phyloP scores from a whole-genome alignment of 768 basidiomycete genomes.

The Pleurotus eryngii region DNA sequence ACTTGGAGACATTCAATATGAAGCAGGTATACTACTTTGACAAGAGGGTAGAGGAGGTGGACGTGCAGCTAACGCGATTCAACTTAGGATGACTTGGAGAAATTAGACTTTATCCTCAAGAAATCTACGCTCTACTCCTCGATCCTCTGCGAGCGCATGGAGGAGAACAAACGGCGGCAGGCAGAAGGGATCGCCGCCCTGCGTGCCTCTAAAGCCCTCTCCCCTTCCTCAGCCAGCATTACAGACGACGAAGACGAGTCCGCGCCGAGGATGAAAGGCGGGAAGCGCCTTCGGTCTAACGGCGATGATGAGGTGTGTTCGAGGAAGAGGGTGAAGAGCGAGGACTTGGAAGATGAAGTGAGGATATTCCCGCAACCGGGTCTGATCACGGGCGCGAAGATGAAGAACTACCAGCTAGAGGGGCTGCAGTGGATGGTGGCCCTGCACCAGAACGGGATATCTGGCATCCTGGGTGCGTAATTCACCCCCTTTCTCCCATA shows the following conservation, averaged over 20 bases:
- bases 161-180: conserved; percentile 44
- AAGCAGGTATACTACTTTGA: neutral
- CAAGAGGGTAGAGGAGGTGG: neutral
- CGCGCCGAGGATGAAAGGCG: conserved; percentile 9
- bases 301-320: conserved; percentile 13
- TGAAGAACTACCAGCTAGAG: conserved; percentile 91
- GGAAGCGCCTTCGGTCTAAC: conserved; percentile 19
- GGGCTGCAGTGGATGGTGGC: conserved; percentile 96
- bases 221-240: neutral
- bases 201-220: conserved; percentile 10
- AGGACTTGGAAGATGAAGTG: conserved; percentile 22
- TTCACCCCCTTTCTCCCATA: neutral
- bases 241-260: neutral
- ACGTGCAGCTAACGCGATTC: neutral
- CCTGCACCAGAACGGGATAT: conserved; percentile 80
- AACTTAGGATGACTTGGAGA: neutral
- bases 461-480: conserved; percentile 69
- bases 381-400: conserved; percentile 77
- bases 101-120: conserved; percentile 64
- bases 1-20: neutral
- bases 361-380: conserved; percentile 66
- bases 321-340: neutral
- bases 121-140: conserved; percentile 75
- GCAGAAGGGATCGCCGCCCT: conserved; percentile 17
- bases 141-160: conserved; percentile 73